Conservation (phyloP, 345 rosid genomes). For the Eucalyptus cloeziana region DNA sequence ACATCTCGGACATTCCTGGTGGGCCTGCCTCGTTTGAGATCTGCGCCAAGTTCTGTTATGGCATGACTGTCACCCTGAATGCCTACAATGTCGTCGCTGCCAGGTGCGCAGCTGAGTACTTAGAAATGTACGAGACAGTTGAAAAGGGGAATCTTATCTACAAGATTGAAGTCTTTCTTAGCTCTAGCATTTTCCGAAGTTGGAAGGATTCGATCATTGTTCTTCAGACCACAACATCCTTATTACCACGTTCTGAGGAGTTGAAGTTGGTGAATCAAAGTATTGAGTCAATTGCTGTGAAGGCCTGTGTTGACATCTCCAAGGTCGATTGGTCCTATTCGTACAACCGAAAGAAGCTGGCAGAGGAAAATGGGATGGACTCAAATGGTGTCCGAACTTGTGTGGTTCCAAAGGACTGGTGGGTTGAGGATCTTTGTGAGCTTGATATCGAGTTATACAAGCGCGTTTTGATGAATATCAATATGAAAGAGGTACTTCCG, state of each 20-base stretch:
- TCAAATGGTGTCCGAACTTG: slow-evolving; percentile 19
- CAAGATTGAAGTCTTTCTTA: slow-evolving; percentile 78
- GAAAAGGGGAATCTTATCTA: slow-evolving; percentile 79
- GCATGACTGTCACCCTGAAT: slow-evolving; percentile 71
- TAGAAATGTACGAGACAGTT: slow-evolving; percentile 63
- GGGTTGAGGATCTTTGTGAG: slow-evolving; percentile 89
- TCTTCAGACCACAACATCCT: slow-evolving; percentile 49
- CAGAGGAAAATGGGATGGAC: slow-evolving; percentile 38
- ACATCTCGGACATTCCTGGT: slow-evolving; percentile 64
- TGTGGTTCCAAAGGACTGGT: slow-evolving; percentile 74
- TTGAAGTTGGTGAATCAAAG: slow-evolving; percentile 46
- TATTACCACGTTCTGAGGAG: slow-evolving; percentile 55
- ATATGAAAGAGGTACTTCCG: slow-evolving; percentile 23
- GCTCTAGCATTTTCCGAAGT: slow-evolving; percentile 60
- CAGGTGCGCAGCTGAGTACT: slow-evolving; percentile 74
- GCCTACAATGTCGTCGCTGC: slow-evolving; percentile 65
- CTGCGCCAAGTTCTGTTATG: slow-evolving; percentile 82
- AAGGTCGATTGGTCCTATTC: slow-evolving; percentile 82
- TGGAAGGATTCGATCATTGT: slow-evolving; percentile 90
- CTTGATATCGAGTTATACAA: slow-evolving; percentile 61
- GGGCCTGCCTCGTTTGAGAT: slow-evolving; percentile 75
- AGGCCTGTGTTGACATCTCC: slow-evolving; percentile 51
- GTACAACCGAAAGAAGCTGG: slow-evolving; percentile 58
- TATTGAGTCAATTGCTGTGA: slow-evolving; percentile 55
- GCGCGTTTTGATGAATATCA: slow-evolving; percentile 36